phyloP scores from a whole-genome alignment of 2,329 filamentous ascomycete species.

The Sphaceloma murrayae region DNA sequence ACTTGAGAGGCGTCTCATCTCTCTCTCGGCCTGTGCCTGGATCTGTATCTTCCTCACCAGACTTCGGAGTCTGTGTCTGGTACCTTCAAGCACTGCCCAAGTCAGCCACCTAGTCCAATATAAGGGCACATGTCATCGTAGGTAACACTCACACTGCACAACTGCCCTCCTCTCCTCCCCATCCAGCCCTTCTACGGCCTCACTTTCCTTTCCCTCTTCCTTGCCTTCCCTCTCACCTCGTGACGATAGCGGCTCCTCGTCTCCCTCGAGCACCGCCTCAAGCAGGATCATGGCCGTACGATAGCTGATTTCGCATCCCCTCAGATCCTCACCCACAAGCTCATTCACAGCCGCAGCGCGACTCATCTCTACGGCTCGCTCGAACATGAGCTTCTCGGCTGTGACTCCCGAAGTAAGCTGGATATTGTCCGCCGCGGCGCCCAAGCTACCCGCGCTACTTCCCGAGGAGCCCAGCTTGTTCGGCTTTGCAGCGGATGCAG shows the following conservation, averaged over 20 bases:
- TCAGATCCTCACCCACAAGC: conserved; percentile 70
- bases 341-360: conserved; percentile 89
- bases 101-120: conserved; percentile 13
- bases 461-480: conserved; percentile 23
- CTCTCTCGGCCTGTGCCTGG: conserved; percentile 15
- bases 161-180: conserved; percentile 64
- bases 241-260: conserved; percentile 48
- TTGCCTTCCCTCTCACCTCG: conserved; percentile 38
- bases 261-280: conserved; percentile 82
- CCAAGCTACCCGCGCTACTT: conserved; percentile 41
- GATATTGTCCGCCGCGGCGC: conserved; percentile 66
- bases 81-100: conserved; percentile 18
- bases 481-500: conserved; percentile 12
- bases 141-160: conserved; percentile 54
- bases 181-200: conserved; percentile 46
- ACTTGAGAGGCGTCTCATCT: not conserved
- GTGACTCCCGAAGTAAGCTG: conserved; percentile 80
- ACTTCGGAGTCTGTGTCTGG: conserved; percentile 15
- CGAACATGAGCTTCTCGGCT: conserved; percentile 96
- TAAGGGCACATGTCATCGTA: not conserved
- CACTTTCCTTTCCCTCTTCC: conserved; percentile 37
- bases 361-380: conserved; percentile 94
- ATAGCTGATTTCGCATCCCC: conserved; percentile 85
- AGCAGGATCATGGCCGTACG: conserved; percentile 89
- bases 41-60: conserved; percentile 16